Evolutionary conservation across 768 basidiomycete species (phyloP).

Genomic region (Cystobasidium tubakii): DNA sequence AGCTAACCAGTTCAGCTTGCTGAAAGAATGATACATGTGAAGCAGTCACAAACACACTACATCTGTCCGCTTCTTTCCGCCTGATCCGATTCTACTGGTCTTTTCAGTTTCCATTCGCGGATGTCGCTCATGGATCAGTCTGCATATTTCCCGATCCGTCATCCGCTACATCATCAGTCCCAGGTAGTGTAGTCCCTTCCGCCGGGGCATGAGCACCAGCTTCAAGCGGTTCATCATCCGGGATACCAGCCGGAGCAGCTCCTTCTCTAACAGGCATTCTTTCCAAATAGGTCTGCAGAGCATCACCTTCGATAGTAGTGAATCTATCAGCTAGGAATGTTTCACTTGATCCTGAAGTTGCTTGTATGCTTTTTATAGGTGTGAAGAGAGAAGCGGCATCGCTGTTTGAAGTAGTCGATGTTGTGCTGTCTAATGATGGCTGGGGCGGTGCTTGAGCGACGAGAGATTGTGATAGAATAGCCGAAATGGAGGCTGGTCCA

Average conservation of each 20-base stretch:
- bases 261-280: slow-evolving; percentile 67
- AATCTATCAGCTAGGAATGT: slow-evolving; percentile 60
- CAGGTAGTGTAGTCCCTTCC: background rate
- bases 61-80: too few relatives aligned
- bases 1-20: too few relatives aligned
- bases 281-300: slow-evolving; percentile 66
- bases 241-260: slow-evolving; percentile 8
- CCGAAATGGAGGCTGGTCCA: slow-evolving; percentile 30
- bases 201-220: slow-evolving; percentile 4
- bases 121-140: background rate
- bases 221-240: slow-evolving; percentile 29
- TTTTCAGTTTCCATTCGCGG: background rate
- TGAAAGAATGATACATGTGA: too few relatives aligned
- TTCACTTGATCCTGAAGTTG: slow-evolving; percentile 50
- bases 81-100: too few relatives aligned
- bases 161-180: background rate
- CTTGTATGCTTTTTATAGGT: slow-evolving; percentile 57
- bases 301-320: slow-evolving; percentile 79
- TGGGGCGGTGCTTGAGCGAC: slow-evolving; percentile 28
- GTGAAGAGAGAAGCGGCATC: slow-evolving; percentile 14
- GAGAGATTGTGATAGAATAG: slow-evolving; percentile 26
- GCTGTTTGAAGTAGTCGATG: slow-evolving; percentile 1
- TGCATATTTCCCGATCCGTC: slow-evolving; percentile 25
- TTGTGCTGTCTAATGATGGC: slow-evolving; percentile 31
- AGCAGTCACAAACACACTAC: too few relatives aligned